phyloP scores from a whole-genome alignment of 352 stramenopile genomes.

The Plasmopara halstedii region DNA sequence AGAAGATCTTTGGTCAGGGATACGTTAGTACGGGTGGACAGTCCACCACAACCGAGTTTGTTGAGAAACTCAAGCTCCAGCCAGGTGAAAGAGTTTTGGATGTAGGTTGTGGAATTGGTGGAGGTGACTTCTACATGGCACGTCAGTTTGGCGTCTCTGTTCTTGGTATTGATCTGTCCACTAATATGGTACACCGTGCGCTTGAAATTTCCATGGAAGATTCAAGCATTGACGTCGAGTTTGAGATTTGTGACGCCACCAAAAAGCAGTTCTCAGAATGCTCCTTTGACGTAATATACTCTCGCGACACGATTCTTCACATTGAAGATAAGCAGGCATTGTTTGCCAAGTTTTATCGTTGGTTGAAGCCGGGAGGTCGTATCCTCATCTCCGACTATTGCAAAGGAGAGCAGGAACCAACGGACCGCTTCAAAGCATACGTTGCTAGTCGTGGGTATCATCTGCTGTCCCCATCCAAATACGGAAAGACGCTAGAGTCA shows the following conservation, averaged over 20 bases:
- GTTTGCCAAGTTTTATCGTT: conserved; percentile 57
- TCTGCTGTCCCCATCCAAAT: conserved; percentile 51
- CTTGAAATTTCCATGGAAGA: conserved; percentile 56
- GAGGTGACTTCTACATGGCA: conserved; percentile 85
- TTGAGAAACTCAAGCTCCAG: conserved; percentile 56
- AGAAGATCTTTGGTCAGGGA: conserved; percentile 70
- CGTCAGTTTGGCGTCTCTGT: conserved; percentile 82
- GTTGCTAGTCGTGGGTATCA: conserved; percentile 59
- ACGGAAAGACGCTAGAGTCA: conserved; percentile 37
- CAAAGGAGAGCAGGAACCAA: conserved; percentile 39
- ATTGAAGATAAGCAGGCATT: conserved; percentile 54
- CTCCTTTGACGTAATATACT: conserved; percentile 73
- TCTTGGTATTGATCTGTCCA: conserved; percentile 64
- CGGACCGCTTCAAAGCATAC: conserved; percentile 50
- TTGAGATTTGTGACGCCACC: conserved; percentile 69
- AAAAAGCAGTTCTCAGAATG: conserved; percentile 41
- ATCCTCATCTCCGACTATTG: conserved; percentile 73
- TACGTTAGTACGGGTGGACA: conserved; percentile 67
- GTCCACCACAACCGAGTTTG: conserved; percentile 60
- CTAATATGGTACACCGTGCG: conserved; percentile 67
- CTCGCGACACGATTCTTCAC: conserved; percentile 69
- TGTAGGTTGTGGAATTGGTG: conserved; percentile 88
- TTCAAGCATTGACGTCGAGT: conserved; percentile 42
- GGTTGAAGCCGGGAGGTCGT: conserved; percentile 55
- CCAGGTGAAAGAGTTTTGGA: conserved; percentile 71